Conservation (phyloP, 2,329 filamentous ascomycete genomes). For the Emergomyces orientalis region DNA sequence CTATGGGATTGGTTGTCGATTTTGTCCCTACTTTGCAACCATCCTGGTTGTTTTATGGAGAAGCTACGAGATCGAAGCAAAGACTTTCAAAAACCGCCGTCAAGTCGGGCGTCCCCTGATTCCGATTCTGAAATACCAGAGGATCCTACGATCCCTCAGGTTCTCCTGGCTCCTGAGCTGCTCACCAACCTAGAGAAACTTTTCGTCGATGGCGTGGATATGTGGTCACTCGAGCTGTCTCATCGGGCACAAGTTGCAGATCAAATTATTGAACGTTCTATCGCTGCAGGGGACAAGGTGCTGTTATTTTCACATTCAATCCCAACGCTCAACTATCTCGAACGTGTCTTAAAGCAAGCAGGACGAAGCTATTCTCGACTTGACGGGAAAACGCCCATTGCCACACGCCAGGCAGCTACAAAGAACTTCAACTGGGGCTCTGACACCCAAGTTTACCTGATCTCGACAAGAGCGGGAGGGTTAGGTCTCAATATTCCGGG, state of each 20-base stretch:
- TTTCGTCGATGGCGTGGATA: slow-evolving; percentile 24
- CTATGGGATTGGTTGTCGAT: slow-evolving; percentile 49
- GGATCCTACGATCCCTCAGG: slow-evolving; percentile 11
- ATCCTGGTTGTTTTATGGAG: slow-evolving; percentile 45
- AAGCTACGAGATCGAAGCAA: slow-evolving; percentile 37
- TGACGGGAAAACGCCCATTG: slow-evolving; percentile 54
- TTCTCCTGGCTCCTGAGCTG: slow-evolving; percentile 13
- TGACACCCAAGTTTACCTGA: slow-evolving; percentile 56
- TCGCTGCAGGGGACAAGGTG: slow-evolving; percentile 57
- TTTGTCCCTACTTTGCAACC: slow-evolving; percentile 49
- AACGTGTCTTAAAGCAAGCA: slow-evolving; percentile 44
- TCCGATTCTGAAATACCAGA: slow-evolving; percentile 12
- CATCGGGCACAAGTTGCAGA: slow-evolving; percentile 60
- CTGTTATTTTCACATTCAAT: slow-evolving; percentile 72
- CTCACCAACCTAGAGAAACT: slow-evolving; percentile 19
- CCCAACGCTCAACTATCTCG: slow-evolving; percentile 59
- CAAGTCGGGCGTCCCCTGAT: slow-evolving; percentile 8
- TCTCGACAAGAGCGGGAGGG: slow-evolving; percentile 75
- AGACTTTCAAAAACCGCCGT: slow-evolving; percentile 10
- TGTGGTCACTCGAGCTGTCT: slow-evolving; percentile 47
- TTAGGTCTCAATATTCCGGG: slow-evolving; percentile 74
- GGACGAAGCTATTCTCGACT: slow-evolving; percentile 48
- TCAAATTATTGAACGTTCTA: slow-evolving; percentile 59
- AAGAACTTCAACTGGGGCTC: slow-evolving; percentile 58
- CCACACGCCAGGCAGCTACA: slow-evolving; percentile 51